Base-by-base conservation (phyloP, 352 stramenopile species). In the Pythium monospermum region DNA sequence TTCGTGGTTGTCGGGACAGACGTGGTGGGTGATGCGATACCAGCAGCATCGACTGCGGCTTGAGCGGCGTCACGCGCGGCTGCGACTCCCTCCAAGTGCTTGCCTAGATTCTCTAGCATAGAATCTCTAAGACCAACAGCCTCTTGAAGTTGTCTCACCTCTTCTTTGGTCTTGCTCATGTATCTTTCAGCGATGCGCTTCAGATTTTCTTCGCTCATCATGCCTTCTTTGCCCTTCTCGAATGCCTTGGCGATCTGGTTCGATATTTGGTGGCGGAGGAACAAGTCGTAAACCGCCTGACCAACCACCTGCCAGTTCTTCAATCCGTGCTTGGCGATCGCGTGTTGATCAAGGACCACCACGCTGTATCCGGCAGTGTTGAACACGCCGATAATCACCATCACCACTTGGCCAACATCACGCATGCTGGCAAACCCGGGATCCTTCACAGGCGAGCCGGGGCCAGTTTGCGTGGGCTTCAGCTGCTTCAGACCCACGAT, bases 321-420 rank as follows among this genome's bases (percentile, higher is more conserved):
- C 1, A 40, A 16, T 16, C n/a, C 15, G 8, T 3, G 18, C 11
- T 1, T 7, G 22, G 50, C n/a, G n/a, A 58, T 40, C 10, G 18
- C 16, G 8, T 4, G 8, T 2, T 45, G n/a, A 41, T 58, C 33
- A 16, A 1, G 3, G 6, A 58, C 38, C 8, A 25, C 2, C 30
- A 58, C 50, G 3, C 13, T 27, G 41, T 50, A 58, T 2, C 50
- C 50, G 8, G 39, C 44, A 23, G 27, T 48, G 49, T 57, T 57
- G 49, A 57, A 57, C 4, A 57, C 21, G 1, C 38, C 26, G 19
- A 57, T 21, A 30, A 57, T 49, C 3, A n/a, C 49, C 12, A 31
- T 2, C 6, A 57, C 27, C 13, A 49, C 38, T 19, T 41, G 26
- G 3, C n/a, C 2, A 4, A 13, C 18, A 5, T 2, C 8, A 19